These are phyloP conservation scores for Wallacemonas sp. DNA, from an alignment of 208 protist genomes.

Conservation along the genomic window DNA sequence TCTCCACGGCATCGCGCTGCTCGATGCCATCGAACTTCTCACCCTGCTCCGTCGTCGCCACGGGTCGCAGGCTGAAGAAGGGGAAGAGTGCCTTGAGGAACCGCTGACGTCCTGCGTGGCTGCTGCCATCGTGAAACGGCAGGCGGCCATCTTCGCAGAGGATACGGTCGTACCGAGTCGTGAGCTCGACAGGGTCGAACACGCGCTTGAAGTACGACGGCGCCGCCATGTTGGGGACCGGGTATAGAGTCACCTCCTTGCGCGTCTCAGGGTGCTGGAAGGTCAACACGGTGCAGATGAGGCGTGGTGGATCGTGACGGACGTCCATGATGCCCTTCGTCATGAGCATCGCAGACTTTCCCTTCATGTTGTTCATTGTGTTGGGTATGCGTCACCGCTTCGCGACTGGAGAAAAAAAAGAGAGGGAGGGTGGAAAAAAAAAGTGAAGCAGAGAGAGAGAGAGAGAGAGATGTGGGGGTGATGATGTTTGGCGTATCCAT, in stretches of 20 bases:
- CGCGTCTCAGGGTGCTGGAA: constrained; percentile 66
- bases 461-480: neutral
- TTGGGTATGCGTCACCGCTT: no score
- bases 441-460: constrained; percentile 8
- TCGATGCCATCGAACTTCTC: constrained; percentile 81
- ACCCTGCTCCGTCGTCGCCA: constrained; percentile 38
- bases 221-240: constrained; percentile 71
- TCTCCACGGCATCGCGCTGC: constrained; percentile 73
- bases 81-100: constrained; percentile 56
- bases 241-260: constrained; percentile 82
- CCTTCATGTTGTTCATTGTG: constrained; percentile 55
- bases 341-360: constrained; percentile 76
- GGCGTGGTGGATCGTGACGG: constrained; percentile 61
- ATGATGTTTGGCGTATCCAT: constrained; percentile 2
- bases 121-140: constrained; percentile 59
- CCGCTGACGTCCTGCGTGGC: constrained; percentile 35
- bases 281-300: constrained; percentile 66
- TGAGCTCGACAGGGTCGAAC: constrained; percentile 38
- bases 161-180: constrained; percentile 56
- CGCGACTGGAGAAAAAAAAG: neutral
- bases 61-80: constrained; percentile 66
- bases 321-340: constrained; percentile 86
- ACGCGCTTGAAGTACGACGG: constrained; percentile 67
- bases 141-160: constrained; percentile 85
- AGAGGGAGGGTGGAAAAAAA: constrained; percentile 12